phyloP scores from a whole-genome alignment of 805 yeast genomes.

The Wickerhamiella parazyma region DNA sequence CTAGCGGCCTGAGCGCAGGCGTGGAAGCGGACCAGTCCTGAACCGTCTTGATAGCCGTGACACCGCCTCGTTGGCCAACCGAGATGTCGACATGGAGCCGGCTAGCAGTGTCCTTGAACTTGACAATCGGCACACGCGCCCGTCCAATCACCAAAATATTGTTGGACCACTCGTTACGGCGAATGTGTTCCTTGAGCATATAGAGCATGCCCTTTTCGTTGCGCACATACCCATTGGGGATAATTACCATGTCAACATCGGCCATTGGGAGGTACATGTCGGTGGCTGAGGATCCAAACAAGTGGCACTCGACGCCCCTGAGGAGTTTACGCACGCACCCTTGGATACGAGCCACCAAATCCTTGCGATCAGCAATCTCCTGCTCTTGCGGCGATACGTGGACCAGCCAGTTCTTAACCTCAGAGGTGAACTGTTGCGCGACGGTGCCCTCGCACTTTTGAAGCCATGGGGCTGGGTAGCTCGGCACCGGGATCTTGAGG shows the following conservation, averaged over 20 bases:
- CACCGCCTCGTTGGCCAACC: slow-evolving; percentile 64
- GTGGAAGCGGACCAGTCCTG: slow-evolving; percentile 56
- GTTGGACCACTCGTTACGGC: slow-evolving; percentile 41
- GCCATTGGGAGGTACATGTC: slow-evolving; percentile 89
- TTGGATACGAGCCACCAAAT: slow-evolving; percentile 47
- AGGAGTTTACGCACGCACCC: slow-evolving; percentile 42
- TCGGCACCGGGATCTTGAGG: slow-evolving; percentile 9
- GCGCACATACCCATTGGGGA: slow-evolving; percentile 42
- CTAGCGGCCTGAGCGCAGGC: slow-evolving; percentile 74
- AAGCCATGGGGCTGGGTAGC: slow-evolving; percentile 10
- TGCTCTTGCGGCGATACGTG: slow-evolving; percentile 73
- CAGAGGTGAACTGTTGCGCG: slow-evolving; percentile 41
- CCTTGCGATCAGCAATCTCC: slow-evolving; percentile 57
- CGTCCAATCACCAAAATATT: slow-evolving; percentile 69
- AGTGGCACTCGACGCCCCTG: slow-evolving; percentile 68
- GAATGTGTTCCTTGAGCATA: slow-evolving; percentile 56
- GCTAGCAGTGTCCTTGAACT: slow-evolving; percentile 62
- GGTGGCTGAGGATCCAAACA: slow-evolving; percentile 91
- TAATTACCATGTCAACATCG: slow-evolving; percentile 87
- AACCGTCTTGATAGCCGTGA: slow-evolving; percentile 68
- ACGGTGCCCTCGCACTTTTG: neutral
- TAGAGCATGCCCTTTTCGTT: slow-evolving; percentile 43
- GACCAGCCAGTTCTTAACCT: slow-evolving; percentile 72
- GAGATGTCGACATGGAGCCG: slow-evolving; percentile 77
- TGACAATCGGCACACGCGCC: slow-evolving; percentile 89